These are phyloP conservation scores for Eutrema japonicum DNA, from an alignment of 345 rosid genomes.

Conservation along the genomic window DNA sequence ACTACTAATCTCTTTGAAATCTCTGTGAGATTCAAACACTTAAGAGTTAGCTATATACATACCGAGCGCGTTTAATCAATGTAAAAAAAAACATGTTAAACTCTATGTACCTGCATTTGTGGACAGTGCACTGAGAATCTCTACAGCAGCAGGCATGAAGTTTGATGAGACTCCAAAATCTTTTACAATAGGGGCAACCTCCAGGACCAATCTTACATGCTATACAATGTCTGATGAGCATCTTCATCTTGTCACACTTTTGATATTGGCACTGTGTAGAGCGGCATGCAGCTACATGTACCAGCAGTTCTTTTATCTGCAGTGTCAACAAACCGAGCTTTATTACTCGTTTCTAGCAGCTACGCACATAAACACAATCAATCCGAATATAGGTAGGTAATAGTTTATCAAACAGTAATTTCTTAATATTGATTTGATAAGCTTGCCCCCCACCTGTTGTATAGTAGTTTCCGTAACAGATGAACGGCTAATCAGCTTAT, in stretches of 20 bases:
- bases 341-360: neutral
- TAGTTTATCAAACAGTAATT: constrained; percentile 20
- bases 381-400: neutral
- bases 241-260: constrained; percentile 65
- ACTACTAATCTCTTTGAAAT: constrained; percentile 65
- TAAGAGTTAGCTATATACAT: neutral
- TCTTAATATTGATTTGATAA: constrained; percentile 43
- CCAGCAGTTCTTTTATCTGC: constrained; percentile 80
- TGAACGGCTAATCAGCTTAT: constrained; percentile 81
- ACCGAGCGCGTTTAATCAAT: neutral
- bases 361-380: neutral
- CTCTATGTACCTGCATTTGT: constrained; percentile 77
- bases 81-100: constrained; percentile 6
- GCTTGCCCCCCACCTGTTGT: constrained; percentile 69
- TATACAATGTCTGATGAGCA: constrained; percentile 68
- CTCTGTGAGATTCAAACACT: constrained; percentile 53
- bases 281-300: constrained; percentile 77
- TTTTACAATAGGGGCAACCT: constrained; percentile 67
- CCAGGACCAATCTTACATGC: constrained; percentile 70
- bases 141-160: constrained; percentile 83
- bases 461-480: constrained; percentile 74
- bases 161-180: constrained; percentile 75
- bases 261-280: constrained; percentile 72
- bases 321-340: constrained; percentile 33
- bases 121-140: constrained; percentile 79